Conservation (phyloP, 371 early-diverging fungal genomes). For the Mucor lusitanicus region DNA sequence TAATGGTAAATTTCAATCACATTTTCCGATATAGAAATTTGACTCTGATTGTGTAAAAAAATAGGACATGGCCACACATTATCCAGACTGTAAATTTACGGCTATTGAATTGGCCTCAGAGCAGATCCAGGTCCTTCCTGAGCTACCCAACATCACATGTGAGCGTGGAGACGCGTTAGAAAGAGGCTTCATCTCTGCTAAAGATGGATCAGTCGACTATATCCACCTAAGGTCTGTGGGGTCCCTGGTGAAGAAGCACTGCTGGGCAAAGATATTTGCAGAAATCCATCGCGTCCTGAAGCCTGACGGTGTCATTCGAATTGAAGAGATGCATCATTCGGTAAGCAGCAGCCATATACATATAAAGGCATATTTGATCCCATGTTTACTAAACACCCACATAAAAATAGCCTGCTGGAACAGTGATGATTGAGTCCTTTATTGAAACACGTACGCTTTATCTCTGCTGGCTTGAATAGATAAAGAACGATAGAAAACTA, state of each 20-base stretch:
- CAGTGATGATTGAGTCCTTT: constrained; percentile 44
- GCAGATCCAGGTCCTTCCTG: constrained; percentile 17
- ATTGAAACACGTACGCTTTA: constrained; percentile 32
- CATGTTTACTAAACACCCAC: not conserved
- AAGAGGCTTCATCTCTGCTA: not conserved
- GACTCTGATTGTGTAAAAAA: not conserved
- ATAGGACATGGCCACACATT: constrained; percentile 47
- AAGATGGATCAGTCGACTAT: constrained; percentile 30
- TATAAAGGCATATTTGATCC: not conserved
- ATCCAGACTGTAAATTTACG: constrained; percentile 32
- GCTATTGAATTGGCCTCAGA: constrained; percentile 22
- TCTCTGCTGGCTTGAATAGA: not conserved
- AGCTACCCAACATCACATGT: constrained; percentile 31
- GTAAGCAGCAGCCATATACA: constrained; percentile 24
- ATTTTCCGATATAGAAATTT: not conserved
- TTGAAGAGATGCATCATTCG: constrained; percentile 32
- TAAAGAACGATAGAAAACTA: not conserved
- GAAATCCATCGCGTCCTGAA: constrained; percentile 35
- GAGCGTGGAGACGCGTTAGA: not conserved
- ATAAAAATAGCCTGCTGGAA: constrained; percentile 26
- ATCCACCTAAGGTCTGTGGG: constrained; percentile 32
- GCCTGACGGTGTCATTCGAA: constrained; percentile 39
- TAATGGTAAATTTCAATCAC: constrained; percentile 14
- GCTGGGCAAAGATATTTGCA: constrained; percentile 18
- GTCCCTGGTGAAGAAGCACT: constrained; percentile 1